Conservation (phyloP, 495 filamentous ascomycete genomes). For the Chlorociboria aeruginascens region DNA sequence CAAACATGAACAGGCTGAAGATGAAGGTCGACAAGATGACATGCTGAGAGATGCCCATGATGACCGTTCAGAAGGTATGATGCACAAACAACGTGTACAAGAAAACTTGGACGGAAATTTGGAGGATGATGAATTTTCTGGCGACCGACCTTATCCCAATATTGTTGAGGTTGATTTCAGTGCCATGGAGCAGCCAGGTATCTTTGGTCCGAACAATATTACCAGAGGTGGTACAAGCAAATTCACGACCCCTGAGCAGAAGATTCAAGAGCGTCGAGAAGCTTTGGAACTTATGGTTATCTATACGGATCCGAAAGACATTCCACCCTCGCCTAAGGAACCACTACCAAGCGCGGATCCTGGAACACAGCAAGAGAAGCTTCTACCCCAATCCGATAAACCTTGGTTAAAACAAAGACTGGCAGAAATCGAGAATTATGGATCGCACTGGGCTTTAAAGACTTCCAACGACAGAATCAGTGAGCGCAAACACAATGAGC, state of each 20-base stretch:
- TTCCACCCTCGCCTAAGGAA: conserved; percentile 67
- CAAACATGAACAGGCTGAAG: conserved; percentile 60
- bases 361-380: neutral
- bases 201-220: conserved; percentile 20
- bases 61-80: conserved; percentile 64
- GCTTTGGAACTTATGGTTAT: conserved; percentile 71
- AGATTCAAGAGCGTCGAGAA: conserved; percentile 59
- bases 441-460: conserved; percentile 7
- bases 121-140: conserved; percentile 29
- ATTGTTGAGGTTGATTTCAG: conserved; percentile 41
- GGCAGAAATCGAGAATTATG: conserved; percentile 12
- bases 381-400: conserved; percentile 6
- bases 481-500: neutral
- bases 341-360: conserved; percentile 30
- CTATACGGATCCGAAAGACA: conserved; percentile 60
- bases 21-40: conserved; percentile 54
- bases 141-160: conserved; percentile 25
- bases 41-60: conserved; percentile 58
- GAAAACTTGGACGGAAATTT: conserved; percentile 28
- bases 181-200: conserved; percentile 24
- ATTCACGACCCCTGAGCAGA: conserved; percentile 52
- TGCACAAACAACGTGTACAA: conserved; percentile 56
- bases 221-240: conserved; percentile 50
- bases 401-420: conserved; percentile 16
- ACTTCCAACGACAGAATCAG: conserved; percentile 4